Percentiles rank a stretch among this genome's conserved stretches.
These are phyloP conservation scores for Malus domestica DNA, from an alignment of 306 rosid species.

Conservation along the genomic window DNA sequence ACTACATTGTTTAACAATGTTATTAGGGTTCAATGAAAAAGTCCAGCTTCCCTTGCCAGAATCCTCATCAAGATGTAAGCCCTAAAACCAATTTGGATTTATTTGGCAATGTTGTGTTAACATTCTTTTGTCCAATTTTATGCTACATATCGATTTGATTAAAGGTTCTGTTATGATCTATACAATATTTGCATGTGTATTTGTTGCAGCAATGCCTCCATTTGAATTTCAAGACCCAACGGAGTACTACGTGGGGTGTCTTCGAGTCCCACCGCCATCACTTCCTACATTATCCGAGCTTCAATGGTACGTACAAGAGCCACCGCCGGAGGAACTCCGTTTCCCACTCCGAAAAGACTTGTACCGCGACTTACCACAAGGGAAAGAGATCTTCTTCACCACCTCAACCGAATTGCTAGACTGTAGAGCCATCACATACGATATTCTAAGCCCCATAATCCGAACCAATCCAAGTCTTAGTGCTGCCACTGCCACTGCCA, in stretches of 20 bases:
- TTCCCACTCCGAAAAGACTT: conserved; percentile 70
- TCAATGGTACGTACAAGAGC: conserved; percentile 59
- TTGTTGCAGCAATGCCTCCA: conserved; percentile 39
- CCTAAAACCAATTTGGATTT: neutral
- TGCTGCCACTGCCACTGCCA: conserved; percentile 11
- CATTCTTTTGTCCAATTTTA: neutral
- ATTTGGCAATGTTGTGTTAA: neutral
- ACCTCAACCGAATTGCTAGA: conserved; percentile 44
- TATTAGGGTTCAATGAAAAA: conserved; percentile 42
- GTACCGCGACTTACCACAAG: conserved; percentile 64
- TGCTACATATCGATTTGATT: neutral
- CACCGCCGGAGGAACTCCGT: conserved; percentile 71
- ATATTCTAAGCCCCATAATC: conserved; percentile 53
- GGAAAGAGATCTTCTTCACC: conserved; percentile 67
- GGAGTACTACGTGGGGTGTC: conserved; percentile 60
- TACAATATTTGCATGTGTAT: neutral
- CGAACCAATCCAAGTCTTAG: conserved; percentile 40
- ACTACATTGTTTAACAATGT: neutral
- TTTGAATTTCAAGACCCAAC: conserved; percentile 78
- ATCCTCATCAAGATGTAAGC: conserved; percentile 58
- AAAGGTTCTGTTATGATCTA: neutral
- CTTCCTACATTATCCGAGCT: conserved; percentile 64
- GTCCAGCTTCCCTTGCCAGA: conserved; percentile 40
- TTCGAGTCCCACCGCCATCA: conserved; percentile 44
- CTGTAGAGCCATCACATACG: conserved; percentile 54